These are phyloP conservation scores for Cercophora samala DNA, from an alignment of 495 filamentous ascomycete species.

Conservation along the genomic window DNA sequence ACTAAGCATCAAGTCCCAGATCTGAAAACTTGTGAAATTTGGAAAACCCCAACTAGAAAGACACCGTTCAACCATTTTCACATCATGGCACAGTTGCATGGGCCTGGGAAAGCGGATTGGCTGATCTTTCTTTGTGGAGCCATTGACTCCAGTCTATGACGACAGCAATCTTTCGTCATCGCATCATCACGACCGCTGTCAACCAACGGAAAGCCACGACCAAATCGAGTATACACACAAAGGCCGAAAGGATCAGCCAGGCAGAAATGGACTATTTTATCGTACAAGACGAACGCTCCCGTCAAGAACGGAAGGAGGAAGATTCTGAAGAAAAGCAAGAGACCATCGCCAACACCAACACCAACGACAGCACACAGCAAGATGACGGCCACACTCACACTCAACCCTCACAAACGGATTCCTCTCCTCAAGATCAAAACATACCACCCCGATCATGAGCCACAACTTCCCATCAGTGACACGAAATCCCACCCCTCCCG, in stretches of 20 bases:
- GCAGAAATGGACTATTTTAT: conserved; percentile 22
- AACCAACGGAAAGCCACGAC: neutral
- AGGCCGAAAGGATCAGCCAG: neutral
- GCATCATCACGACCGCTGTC: conserved; percentile 4
- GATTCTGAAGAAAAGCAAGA: neutral
- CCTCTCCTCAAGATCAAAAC: conserved; percentile 25
- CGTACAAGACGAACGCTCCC: conserved; percentile 15
- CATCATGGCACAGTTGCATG: too few species aligned
- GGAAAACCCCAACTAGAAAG: too few species aligned
- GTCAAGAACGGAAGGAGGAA: conserved; percentile 10
- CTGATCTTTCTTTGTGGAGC: neutral
- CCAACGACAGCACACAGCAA: neutral
- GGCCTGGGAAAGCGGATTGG: neutral
- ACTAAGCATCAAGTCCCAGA: too few species aligned
- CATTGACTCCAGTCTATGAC: conserved; percentile 13
- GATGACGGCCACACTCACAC: conserved; percentile 18
- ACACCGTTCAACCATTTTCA: too few species aligned
- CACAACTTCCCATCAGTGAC: conserved; percentile 20
- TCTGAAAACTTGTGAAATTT: too few species aligned
- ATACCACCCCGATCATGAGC: conserved; percentile 12
- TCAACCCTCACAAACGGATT: conserved; percentile 25
- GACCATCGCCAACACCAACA: neutral
- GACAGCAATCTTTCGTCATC: conserved; percentile 8
- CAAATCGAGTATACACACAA: neutral
- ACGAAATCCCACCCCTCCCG: conserved; percentile 21